phyloP scores from a whole-genome alignment of 371 early-diverging fungal genomes.

The Blastocladiella emersonii region DNA sequence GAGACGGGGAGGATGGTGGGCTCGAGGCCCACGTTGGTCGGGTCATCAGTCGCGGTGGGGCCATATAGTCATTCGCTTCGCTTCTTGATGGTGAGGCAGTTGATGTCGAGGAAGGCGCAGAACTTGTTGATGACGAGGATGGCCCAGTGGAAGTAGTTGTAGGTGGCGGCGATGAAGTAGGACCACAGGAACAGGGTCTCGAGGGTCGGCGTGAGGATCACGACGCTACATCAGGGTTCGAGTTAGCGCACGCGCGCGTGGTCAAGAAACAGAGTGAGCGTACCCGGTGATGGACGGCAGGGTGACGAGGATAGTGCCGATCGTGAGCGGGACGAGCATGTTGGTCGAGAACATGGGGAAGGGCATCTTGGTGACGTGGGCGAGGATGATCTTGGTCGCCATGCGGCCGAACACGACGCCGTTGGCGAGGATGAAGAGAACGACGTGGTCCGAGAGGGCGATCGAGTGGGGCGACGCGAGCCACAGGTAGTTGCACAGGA shows the following conservation, averaged over 20 bases:
- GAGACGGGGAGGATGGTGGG: too few relatives aligned
- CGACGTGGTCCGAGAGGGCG: conserved; percentile 42
- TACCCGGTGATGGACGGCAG: conserved; percentile 30
- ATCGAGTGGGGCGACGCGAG: conserved; percentile 51
- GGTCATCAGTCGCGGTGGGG: too few relatives aligned
- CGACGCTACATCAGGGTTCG: too few relatives aligned
- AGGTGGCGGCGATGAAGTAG: conserved; percentile 44
- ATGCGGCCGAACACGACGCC: conserved; percentile 79
- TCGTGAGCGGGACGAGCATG: conserved; percentile 51
- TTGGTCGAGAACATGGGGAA: conserved; percentile 64
- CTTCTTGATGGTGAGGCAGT: conserved; percentile 51
- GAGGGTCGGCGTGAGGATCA: conserved; percentile 28
- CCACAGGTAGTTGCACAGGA: conserved; percentile 47
- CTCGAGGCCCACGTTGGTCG: too few relatives aligned
- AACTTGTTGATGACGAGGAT: conserved; percentile 67
- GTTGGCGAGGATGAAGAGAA: conserved; percentile 53
- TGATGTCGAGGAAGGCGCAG: conserved; percentile 67
- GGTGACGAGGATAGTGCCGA: conserved; percentile 44
- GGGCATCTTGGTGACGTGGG: conserved; percentile 62
- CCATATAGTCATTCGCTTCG: background rate
- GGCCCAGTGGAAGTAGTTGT: conserved; percentile 75
- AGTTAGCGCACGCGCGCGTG: too few relatives aligned
- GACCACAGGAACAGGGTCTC: conserved; percentile 58
- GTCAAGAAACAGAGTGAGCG: conserved; percentile 7
- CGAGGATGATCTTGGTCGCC: conserved; percentile 75